Conservation (phyloP, 352 stramenopile species). For the Globisporangium paddicum region DNA sequence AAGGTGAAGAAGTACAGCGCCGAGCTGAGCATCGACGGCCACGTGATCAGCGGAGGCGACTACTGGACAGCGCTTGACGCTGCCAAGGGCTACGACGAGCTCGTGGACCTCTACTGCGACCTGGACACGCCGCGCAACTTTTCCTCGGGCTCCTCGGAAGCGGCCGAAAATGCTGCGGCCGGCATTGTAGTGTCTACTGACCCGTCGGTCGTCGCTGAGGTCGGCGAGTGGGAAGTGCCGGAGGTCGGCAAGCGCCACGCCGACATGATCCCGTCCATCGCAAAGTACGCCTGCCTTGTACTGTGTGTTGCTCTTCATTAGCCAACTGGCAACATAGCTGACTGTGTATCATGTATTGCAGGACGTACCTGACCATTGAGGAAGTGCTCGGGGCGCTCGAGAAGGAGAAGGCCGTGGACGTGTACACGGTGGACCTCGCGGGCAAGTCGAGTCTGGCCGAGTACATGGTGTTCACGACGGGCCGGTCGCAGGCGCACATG, state of each 20-base stretch:
- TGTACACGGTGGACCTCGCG: constrained; percentile 69
- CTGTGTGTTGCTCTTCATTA: neutral
- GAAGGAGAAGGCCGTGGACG: constrained; percentile 69
- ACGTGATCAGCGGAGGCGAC: constrained; percentile 72
- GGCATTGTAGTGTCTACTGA: constrained; percentile 9
- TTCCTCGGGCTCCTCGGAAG: constrained; percentile 17
- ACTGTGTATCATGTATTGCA: constrained; percentile 1
- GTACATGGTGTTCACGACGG: constrained; percentile 89
- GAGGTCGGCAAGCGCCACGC: constrained; percentile 67
- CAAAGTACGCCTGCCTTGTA: constrained; percentile 19
- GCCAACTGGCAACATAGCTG: neutral
- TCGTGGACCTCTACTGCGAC: constrained; percentile 78
- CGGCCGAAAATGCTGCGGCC: constrained; percentile 25
- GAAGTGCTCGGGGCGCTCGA: constrained; percentile 63
- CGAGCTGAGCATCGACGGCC: constrained; percentile 58
- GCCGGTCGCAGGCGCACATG: constrained; percentile 81
- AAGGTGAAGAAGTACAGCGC: constrained; percentile 87
- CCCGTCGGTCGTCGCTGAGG: constrained; percentile 2
- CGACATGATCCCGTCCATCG: constrained; percentile 64
- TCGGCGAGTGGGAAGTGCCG: constrained; percentile 57
- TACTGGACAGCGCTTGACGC: constrained; percentile 81
- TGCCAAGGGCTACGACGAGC: constrained; percentile 77
- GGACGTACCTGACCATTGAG: constrained; percentile 68
- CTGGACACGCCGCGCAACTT: constrained; percentile 77
- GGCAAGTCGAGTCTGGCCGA: constrained; percentile 81